Evolutionary conservation across 1,139 yeast species (phyloP), one percentile per base, ranked within the genome.

Genomic region (Taphrina sp.): DNA sequence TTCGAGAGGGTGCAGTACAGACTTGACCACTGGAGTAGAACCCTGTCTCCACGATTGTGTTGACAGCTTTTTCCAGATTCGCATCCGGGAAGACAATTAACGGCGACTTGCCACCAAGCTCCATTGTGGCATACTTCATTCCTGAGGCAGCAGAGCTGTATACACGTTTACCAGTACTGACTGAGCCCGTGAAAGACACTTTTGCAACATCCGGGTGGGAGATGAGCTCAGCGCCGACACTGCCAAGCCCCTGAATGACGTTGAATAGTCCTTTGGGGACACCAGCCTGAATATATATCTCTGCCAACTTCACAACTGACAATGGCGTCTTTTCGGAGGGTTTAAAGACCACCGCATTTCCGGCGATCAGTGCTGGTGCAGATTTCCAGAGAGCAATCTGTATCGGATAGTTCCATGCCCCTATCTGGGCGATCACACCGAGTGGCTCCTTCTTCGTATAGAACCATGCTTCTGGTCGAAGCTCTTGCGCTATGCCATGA

Each of bases 361-460:
- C 94, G 59, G 88, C 75, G 59, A 88, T 87, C 65, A 86, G 73
- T 57, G 90, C 92, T 53, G 95, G 95, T 59, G 85, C 92, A 61
- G 85, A 74, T 73, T 85, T 85, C 95, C 95, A 86, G 19, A 89
- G 72, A 74, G 84, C 80, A 87, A 86, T 83, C 69, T 84, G 75
- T 62, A 86, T 72, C 63, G 95, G 95, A 81, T 84, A 85, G 72
- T 85, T 85, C 95, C 95, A 85, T 64, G 95, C 94, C 64, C 85
- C 81, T 64, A 83, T 82, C 66, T 83, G 87, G 16, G 85, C 94
- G 66, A 85, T 82, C 22, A 85, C 90, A 22, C 94, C 94, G 63
- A 73, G 76, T 44, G 96, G 96, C 69, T 85, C 92, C 69, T 83
- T 85, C 58, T 84, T 71, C 35, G 95, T 85, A 72, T 83, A 85